These are phyloP conservation scores for Cryptosporidium andersoni DNA, from an alignment of 169 alveolate species.

Conservation along the genomic window DNA sequence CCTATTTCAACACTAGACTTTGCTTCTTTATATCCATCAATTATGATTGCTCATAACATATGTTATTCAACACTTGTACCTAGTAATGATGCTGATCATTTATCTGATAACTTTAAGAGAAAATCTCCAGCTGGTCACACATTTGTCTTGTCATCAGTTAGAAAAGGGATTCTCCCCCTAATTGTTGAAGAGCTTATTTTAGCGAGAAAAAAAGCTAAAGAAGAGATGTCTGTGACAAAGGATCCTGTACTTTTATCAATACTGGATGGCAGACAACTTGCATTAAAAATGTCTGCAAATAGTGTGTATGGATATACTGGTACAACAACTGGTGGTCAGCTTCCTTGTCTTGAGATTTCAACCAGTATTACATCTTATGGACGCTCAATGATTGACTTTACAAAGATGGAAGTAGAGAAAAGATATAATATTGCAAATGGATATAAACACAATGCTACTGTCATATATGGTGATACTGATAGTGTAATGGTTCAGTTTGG, in stretches of 20 bases:
- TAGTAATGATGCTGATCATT: slow-evolving; percentile 74
- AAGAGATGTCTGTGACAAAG: slow-evolving; percentile 87
- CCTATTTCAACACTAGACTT: slow-evolving; percentile 99
- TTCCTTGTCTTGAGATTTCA: slow-evolving; percentile 96
- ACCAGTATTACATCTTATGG: slow-evolving; percentile 97
- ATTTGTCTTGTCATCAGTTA: slow-evolving; percentile 68
- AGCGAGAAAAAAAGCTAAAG: slow-evolving; percentile 94
- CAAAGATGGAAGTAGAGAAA: slow-evolving; percentile 85
- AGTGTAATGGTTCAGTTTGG: slow-evolving; percentile 99
- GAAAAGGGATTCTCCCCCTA: slow-evolving; percentile 95
- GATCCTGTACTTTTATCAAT: slow-evolving; percentile 89
- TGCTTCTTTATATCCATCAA: slow-evolving; percentile 98
- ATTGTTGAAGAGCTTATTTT: slow-evolving; percentile 95
- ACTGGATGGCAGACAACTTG: slow-evolving; percentile 98
- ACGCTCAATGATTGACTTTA: slow-evolving; percentile 93
- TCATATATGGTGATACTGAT: slow-evolving; percentile 98
- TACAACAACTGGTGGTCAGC: slow-evolving; percentile 94
- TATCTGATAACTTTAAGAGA: slow-evolving; percentile 73
- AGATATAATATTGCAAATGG: slow-evolving; percentile 89
- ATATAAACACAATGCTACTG: slow-evolving; percentile 89
- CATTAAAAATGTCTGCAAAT: slow-evolving; percentile 98
- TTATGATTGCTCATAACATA: slow-evolving; percentile 99
- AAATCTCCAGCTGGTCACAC: slow-evolving; percentile 73
- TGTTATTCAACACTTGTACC: slow-evolving; percentile 96
- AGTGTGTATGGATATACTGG: slow-evolving; percentile 99